Evolutionary conservation across 2,329 filamentous ascomycete species (phyloP).

Genomic region (Penicillium rolfsii): DNA sequence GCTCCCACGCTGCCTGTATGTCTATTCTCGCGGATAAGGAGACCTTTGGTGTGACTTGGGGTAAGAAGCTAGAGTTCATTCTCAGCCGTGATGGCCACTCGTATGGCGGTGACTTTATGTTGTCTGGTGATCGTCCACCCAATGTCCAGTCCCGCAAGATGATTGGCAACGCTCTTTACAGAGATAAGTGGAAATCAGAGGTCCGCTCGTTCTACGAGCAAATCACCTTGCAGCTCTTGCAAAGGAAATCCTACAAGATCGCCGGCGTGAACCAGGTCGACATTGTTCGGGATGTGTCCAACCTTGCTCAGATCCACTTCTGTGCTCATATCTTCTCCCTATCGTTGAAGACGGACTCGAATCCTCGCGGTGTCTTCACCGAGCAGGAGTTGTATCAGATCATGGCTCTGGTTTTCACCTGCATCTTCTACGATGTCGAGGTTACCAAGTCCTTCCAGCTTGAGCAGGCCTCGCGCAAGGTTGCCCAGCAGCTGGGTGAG

Average conservation of each 20-base stretch:
- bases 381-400: conserved; percentile 59
- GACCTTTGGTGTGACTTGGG: conserved; percentile 53
- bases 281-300: conserved; percentile 55
- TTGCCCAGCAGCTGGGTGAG: conserved; percentile 55
- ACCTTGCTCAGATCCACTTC: conserved; percentile 59
- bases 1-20: conserved; percentile 50
- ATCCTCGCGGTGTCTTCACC: conserved; percentile 56
- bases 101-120: conserved; percentile 52
- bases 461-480: conserved; percentile 52
- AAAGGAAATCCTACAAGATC: conserved; percentile 51
- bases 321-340: conserved; percentile 58
- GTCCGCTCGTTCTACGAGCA: conserved; percentile 54
- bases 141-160: conserved; percentile 50
- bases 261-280: conserved; percentile 52
- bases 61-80: conserved; percentile 50
- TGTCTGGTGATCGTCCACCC: conserved; percentile 49
- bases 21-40: conserved; percentile 49
- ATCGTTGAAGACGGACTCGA: conserved; percentile 58
- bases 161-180: conserved; percentile 50
- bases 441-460: conserved; percentile 57
- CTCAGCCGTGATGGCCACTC: conserved; percentile 44
- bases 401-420: conserved; percentile 57
- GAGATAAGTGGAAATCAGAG: conserved; percentile 51
- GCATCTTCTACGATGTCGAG: conserved; percentile 60
- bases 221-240: conserved; percentile 51